Base-by-base conservation (phyloP, 176 grass and related monocot species). In the Themeda triandra region DNA sequence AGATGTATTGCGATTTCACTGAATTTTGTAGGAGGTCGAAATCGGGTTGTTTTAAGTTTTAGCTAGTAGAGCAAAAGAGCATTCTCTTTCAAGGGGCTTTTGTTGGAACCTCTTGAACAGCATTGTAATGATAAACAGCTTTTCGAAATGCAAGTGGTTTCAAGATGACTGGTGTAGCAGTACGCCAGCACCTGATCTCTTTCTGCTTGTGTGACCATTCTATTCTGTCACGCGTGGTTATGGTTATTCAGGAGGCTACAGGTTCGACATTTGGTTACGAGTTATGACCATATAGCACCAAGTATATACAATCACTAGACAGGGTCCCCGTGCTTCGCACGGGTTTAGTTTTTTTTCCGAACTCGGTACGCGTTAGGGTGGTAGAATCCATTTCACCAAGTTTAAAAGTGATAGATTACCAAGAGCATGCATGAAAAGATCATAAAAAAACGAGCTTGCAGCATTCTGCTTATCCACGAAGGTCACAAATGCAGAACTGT, bases 41-140 rank as follows among this genome's bases (percentile, higher is more conserved):
- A 66, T 73, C 32, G 29, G 35, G 70, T 68, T 29, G 11, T 63
- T n/a, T n/a, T 58, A 56, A 75, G 60, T 29, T 58, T 83, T 78
- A 86, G 41, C 44, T 4, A 6, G 23, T 86, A 86, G 84, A 30
- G 62, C 27, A 64, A 64, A 29, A 29, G 62, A 63, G 49, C 35
- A 31, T 90, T 86, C 66, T 39, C 36, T 59, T 32, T 59, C 73
- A 67, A 83, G 73, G 35, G 84, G 28, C 19, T 86, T 78, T 86
- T 74, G 67, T 67, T 83, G 73, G 59, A 46, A 83, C 46, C 28
- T 64, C 74, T 86, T 78, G 79, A 77, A 82, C 0, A 66, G 53
- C 39, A 56, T 15, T 86, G 58, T 66, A 78, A 78, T 78, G 66
- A 65, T 4, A 0, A 37, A 45, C 24, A 58, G 32, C 21, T 65